phyloP scores from a whole-genome alignment of 352 stramenopile genomes.

The Pelagophyceae sp. region DNA sequence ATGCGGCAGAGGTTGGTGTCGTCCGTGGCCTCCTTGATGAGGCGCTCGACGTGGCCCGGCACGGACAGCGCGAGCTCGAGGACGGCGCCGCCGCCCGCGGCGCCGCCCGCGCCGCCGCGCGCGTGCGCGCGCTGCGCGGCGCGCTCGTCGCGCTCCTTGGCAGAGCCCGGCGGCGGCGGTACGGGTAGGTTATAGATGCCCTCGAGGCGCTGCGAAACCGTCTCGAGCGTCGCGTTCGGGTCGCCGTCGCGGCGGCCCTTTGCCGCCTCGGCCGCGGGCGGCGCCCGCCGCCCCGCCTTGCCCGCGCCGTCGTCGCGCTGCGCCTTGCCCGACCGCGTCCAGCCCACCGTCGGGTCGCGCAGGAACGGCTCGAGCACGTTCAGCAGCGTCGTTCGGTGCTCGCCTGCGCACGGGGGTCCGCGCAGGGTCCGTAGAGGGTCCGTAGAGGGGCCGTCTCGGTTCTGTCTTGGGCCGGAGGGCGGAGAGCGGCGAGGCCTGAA shows the following conservation, averaged over 20 bases:
- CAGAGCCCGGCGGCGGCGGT: conserved; percentile 20
- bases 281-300: conserved; percentile 1
- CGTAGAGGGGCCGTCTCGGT: too few species aligned
- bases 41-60: conserved; percentile 72
- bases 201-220: conserved; percentile 76
- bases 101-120: too few species aligned
- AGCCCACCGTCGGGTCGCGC: conserved; percentile 86
- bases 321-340: conserved; percentile 37
- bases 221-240: conserved; percentile 67
- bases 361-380: conserved; percentile 99
- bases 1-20: conserved; percentile 82
- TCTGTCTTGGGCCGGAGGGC: too few species aligned
- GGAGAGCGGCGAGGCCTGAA: too few species aligned
- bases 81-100: not conserved
- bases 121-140: not conserved
- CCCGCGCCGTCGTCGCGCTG: conserved; percentile 24
- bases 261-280: conserved; percentile 22
- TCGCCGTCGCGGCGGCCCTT: conserved; percentile 55
- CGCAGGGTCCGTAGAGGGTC: too few species aligned
- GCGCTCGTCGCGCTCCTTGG: not conserved
- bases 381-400: conserved; percentile 91
- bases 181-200: conserved; percentile 80
- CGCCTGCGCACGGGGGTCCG: too few species aligned
- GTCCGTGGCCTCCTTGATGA: conserved; percentile 81
- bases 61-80: conserved; percentile 75